A percentile compares a stretch with the other conserved stretches of the same genome.
Evolutionary conservation across 2,329 filamentous ascomycete genomes (phyloP).

Genomic region (Tolypocladium inflatum): DNA sequence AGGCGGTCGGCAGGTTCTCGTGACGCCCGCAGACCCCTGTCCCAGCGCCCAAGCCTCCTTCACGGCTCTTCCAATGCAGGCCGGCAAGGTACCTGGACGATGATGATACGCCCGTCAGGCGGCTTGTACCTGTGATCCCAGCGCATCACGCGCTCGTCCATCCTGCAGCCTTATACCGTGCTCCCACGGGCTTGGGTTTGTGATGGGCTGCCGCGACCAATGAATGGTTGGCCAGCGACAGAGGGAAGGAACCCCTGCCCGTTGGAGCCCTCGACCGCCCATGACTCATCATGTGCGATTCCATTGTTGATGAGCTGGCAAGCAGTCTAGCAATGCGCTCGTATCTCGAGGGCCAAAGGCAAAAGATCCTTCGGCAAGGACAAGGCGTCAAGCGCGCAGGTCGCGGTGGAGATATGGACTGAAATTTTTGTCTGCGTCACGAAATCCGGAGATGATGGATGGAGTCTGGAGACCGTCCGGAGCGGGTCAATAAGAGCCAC

Average conservation of each 20-base stretch:
- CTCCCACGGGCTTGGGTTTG: conserved; percentile 1
- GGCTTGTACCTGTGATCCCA: neutral
- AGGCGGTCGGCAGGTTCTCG: neutral
- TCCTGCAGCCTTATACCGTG: conserved; percentile 3
- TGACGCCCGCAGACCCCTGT: neutral
- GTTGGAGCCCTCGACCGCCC: neutral
- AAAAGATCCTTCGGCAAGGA: neutral
- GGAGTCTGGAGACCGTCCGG: neutral
- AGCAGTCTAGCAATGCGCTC: neutral
- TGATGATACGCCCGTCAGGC: neutral
- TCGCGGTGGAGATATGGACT: neutral
- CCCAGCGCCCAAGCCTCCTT: neutral
- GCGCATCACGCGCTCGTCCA: neutral
- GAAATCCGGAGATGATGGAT: conserved; percentile 4
- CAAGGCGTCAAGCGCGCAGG: neutral
- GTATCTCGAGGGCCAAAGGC: neutral
- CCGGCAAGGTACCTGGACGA: neutral
- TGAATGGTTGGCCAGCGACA: neutral
- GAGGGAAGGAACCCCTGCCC: neutral
- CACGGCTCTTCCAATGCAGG: neutral
- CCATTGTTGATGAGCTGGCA: neutral
- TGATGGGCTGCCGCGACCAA: neutral
- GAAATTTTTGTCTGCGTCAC: neutral
- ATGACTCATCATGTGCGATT: neutral
- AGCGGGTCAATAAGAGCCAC: conserved; percentile 1